Percentiles rank a stretch among this genome's conserved stretches.
Evolutionary conservation across 139 green algal genomes (phyloP).

Genomic region (Pedinophyceae sp.): DNA sequence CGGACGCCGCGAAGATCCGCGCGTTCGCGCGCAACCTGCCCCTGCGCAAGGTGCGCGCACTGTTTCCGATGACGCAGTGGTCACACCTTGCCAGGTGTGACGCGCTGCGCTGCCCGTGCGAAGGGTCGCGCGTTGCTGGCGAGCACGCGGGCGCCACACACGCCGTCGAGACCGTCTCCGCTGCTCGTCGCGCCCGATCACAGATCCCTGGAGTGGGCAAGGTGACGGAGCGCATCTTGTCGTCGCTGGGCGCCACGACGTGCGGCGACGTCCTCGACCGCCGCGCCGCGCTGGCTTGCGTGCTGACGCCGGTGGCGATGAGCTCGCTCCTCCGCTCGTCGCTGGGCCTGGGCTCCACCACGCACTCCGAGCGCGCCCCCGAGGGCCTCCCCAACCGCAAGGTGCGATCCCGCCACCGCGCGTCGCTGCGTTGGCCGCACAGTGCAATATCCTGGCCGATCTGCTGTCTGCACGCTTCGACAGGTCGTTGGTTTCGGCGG

Average conservation of each 20-base stretch:
- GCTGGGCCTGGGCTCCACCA: conserved; percentile 20
- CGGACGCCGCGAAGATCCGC: conserved; percentile 12
- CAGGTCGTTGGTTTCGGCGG: background rate
- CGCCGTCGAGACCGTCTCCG: no score
- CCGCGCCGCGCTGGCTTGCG: conserved; percentile 7
- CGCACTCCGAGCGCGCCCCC: background rate
- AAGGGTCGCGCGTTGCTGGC: no score
- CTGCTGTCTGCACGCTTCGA: background rate
- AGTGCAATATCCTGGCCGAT: background rate
- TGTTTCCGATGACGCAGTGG: no score
- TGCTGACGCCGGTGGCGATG: conserved; percentile 16
- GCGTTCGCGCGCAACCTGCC: conserved; percentile 21
- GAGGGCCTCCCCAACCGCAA: conserved; percentile 1
- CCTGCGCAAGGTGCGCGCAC: conserved; percentile 18
- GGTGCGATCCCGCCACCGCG: background rate
- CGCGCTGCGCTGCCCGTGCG: no score
- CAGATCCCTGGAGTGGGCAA: conserved; percentile 25
- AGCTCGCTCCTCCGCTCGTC: conserved; percentile 19
- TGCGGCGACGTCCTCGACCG: conserved; percentile 22
- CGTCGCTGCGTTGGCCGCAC: background rate
- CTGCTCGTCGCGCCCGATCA: no score
- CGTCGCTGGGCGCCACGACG: conserved; percentile 12
- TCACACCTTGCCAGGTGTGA: no score
- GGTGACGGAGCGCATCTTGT: conserved; percentile 20
- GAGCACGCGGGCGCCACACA: no score